Evolutionary conservation across 202 grass and related monocot genomes (phyloP).

Genomic region (Elaeis oleifera): DNA sequence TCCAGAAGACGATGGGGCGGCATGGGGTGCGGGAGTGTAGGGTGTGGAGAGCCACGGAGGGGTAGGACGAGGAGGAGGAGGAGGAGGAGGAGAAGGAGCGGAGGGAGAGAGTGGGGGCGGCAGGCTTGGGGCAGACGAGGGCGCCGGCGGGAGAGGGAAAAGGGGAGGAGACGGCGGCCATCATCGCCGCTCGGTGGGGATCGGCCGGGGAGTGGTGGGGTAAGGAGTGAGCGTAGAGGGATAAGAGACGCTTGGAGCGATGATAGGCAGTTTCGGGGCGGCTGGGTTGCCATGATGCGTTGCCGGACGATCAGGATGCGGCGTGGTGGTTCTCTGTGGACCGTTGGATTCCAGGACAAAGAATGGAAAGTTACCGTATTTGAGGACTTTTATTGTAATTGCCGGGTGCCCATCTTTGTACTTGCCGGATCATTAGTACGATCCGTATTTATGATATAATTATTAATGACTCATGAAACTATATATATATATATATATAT

Average conservation of each 20-base stretch:
- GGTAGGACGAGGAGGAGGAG: slow-evolving; percentile 31
- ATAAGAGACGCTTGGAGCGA: slow-evolving; percentile 24
- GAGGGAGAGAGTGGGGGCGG: slow-evolving; percentile 16
- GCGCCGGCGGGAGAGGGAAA: slow-evolving; percentile 13
- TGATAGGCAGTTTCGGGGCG: slow-evolving; percentile 10
- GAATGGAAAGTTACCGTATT: too few species aligned
- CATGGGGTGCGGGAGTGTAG: slow-evolving; percentile 45
- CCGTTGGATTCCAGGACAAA: too few species aligned
- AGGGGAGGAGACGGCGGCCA: slow-evolving; percentile 18
- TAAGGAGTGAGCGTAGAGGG: slow-evolving; percentile 25
- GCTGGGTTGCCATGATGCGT: background rate
- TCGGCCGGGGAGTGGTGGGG: slow-evolving; percentile 11
- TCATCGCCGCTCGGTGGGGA: background rate
- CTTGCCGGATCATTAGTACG: too few species aligned
- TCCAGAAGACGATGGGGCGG: slow-evolving; percentile 18
- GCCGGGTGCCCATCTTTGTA: too few species aligned
- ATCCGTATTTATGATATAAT: too few species aligned
- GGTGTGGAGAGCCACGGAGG: slow-evolving; percentile 29
- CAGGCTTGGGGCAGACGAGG: background rate
- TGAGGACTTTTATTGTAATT: too few species aligned
- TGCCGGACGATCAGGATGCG: too few species aligned
- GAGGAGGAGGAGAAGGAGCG: slow-evolving; percentile 16
- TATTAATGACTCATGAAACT: too few species aligned
- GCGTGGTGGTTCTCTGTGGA: too few species aligned
- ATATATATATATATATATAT: too few species aligned